A percentile compares a stretch with the other conserved stretches of the same genome.
These are phyloP conservation scores for Cladosporium halotolerans DNA, from an alignment of 2,329 filamentous ascomycete genomes.

Conservation along the genomic window DNA sequence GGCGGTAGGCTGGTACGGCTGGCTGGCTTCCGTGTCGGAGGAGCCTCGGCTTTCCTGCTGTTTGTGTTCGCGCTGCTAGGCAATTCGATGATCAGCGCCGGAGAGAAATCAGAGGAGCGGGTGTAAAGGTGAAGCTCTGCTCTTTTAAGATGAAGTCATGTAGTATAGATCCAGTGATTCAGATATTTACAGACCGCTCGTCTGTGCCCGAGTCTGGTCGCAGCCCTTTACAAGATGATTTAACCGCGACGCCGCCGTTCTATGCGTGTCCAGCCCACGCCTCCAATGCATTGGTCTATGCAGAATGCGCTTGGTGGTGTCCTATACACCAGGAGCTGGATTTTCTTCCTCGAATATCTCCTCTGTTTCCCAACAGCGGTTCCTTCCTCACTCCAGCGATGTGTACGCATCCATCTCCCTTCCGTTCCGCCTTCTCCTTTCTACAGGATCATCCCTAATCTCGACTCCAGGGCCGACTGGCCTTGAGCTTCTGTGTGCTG, in stretches of 20 bases:
- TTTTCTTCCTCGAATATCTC: neutral
- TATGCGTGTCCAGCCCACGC: neutral
- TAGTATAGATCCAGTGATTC: too few relatives aligned
- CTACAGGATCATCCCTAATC: slow-evolving; percentile 60
- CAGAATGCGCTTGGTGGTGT: neutral
- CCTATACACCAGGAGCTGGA: neutral
- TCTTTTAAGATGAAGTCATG: too few relatives aligned
- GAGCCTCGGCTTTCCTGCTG: too few relatives aligned
- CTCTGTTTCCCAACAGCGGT: neutral
- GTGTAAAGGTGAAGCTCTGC: too few relatives aligned
- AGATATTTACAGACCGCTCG: neutral
- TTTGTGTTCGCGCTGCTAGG: too few relatives aligned
- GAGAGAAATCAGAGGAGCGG: too few relatives aligned
- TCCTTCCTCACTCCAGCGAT: slow-evolving; percentile 53
- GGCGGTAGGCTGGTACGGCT: too few relatives aligned
- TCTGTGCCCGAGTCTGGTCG: neutral
- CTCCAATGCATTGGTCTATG: neutral
- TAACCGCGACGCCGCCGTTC: neutral
- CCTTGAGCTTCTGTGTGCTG: slow-evolving; percentile 54
- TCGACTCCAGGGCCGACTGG: slow-evolving; percentile 78
- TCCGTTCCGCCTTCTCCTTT: slow-evolving; percentile 45
- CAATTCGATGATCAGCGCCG: too few relatives aligned
- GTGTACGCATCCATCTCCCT: slow-evolving; percentile 60
- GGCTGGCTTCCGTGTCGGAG: too few relatives aligned
- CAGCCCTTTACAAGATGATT: neutral